These are phyloP conservation scores for Ramaria rubella DNA, from an alignment of 768 basidiomycete genomes.

Conservation along the genomic window DNA sequence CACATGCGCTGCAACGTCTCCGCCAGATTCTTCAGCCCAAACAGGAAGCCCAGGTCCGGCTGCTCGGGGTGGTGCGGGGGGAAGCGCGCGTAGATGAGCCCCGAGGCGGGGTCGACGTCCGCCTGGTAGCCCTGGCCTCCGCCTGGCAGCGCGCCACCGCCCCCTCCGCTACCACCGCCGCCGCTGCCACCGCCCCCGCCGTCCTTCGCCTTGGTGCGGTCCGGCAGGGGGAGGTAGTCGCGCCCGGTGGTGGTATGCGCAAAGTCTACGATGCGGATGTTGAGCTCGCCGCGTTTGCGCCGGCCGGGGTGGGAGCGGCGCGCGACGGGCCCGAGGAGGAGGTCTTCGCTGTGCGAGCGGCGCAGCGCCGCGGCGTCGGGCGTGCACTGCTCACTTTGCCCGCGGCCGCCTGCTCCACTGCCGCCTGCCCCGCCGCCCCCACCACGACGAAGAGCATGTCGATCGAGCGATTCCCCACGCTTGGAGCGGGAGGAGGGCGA, in stretches of 20 bases:
- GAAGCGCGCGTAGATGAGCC: conserved; percentile 85
- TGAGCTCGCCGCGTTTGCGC: conserved; percentile 83
- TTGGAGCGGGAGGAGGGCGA: conserved; percentile 60
- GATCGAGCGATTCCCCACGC: conserved; percentile 73
- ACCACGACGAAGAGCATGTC: conserved; percentile 24
- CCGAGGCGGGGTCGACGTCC: conserved; percentile 74
- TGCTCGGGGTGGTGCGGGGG: conserved; percentile 85
- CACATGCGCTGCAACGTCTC: conserved; percentile 76
- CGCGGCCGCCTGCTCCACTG: conserved; percentile 14
- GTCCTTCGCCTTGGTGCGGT: conserved; percentile 34
- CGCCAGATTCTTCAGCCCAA: conserved; percentile 79
- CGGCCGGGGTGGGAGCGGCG: conserved; percentile 53
- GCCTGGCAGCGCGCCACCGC: too few relatives aligned
- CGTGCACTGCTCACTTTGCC: conserved; percentile 9
- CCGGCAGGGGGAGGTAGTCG: conserved; percentile 74
- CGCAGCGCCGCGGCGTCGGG: conserved; percentile 46
- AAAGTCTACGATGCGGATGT: conserved; percentile 96
- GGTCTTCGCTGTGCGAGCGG: conserved; percentile 74
- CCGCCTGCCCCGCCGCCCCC: conserved; percentile 3
- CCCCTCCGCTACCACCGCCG: conserved; percentile 4
- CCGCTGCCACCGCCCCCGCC: neutral
- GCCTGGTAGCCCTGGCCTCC: conserved; percentile 73
- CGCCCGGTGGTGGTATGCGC: conserved; percentile 95
- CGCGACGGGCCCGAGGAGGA: conserved; percentile 58
- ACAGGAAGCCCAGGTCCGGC: conserved; percentile 91